phyloP scores from a whole-genome alignment of 179 eudicot genomes.

The Carnegiea gigantea region DNA sequence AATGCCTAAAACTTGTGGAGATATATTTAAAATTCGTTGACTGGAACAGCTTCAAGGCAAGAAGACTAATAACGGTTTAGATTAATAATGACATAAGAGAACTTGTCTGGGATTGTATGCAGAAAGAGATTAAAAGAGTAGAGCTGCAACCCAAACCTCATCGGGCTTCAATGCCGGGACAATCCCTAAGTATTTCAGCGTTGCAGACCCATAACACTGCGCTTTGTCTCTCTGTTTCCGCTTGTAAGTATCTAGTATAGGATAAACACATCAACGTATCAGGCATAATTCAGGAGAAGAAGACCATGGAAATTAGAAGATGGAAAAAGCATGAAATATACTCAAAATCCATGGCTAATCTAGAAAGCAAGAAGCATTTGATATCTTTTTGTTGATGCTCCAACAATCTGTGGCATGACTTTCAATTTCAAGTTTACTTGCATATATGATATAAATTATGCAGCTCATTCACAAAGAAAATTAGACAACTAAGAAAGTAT shows the following conservation, averaged over 20 bases:
- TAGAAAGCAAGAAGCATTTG: not conserved
- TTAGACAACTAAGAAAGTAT: not conserved
- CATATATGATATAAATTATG: not conserved
- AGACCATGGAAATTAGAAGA: not conserved
- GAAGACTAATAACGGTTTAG: too few species aligned
- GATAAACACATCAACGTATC: not conserved
- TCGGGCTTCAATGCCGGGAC: slow-evolving; percentile 77
- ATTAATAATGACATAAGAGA: not conserved
- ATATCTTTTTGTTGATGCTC: not conserved
- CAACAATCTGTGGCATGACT: not conserved
- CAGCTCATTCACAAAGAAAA: too few species aligned
- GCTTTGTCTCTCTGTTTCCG: slow-evolving; percentile 85
- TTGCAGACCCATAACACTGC: slow-evolving; percentile 98
- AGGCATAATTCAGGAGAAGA: not conserved
- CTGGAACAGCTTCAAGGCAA: not conserved
- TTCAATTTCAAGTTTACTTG: not conserved
- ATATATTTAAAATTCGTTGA: not conserved
- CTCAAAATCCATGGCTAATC: not conserved
- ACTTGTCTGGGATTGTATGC: not conserved
- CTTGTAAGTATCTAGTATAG: slow-evolving; percentile 75
- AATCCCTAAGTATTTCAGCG: slow-evolving; percentile 92
- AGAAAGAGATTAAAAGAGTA: not conserved
- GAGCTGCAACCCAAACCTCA: slow-evolving; percentile 54
- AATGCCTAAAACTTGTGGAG: not conserved
- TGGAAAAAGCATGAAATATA: not conserved